Evolutionary conservation across 176 grass and related monocot genomes (phyloP).

Genomic region (Avena atlantica): DNA sequence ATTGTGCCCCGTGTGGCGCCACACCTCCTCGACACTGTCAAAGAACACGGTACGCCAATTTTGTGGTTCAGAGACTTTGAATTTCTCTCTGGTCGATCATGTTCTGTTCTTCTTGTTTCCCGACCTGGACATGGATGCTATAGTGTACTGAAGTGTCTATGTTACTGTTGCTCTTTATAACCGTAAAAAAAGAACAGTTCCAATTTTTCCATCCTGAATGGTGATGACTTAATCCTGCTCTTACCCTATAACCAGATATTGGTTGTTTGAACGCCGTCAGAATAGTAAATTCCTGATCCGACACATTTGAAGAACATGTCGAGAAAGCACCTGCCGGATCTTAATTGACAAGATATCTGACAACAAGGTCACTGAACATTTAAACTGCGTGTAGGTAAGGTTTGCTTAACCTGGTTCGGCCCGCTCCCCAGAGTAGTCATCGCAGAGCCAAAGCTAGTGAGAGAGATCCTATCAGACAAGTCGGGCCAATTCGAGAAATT

Average conservation of each 20-base stretch:
- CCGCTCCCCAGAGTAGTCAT: conserved; percentile 51
- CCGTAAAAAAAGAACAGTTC: too few species aligned
- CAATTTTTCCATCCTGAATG: too few species aligned
- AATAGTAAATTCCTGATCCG: neutral
- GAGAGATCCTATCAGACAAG: conserved; percentile 72
- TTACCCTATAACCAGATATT: neutral
- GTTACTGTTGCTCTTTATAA: too few species aligned
- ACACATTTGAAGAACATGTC: too few species aligned
- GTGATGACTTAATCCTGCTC: neutral
- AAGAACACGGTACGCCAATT: conserved; percentile 46
- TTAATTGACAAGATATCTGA: neutral
- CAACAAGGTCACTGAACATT: neutral
- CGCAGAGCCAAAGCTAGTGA: conserved; percentile 57
- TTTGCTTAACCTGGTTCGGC: conserved; percentile 72
- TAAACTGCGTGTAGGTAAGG: conserved; percentile 57
- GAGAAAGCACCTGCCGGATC: neutral
- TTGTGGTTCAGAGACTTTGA: neutral
- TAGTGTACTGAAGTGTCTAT: neutral
- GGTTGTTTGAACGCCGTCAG: neutral
- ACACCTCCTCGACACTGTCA: conserved; percentile 18
- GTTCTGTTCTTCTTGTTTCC: neutral
- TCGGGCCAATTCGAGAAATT: conserved; percentile 70
- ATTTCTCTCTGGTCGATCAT: neutral
- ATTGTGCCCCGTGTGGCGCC: conserved; percentile 57
- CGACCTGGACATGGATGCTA: neutral